Evolutionary conservation across 2,329 filamentous ascomycete genomes (phyloP), one percentile per base, ranked within the genome.

Genomic region (Stemphylium vesicarium): DNA sequence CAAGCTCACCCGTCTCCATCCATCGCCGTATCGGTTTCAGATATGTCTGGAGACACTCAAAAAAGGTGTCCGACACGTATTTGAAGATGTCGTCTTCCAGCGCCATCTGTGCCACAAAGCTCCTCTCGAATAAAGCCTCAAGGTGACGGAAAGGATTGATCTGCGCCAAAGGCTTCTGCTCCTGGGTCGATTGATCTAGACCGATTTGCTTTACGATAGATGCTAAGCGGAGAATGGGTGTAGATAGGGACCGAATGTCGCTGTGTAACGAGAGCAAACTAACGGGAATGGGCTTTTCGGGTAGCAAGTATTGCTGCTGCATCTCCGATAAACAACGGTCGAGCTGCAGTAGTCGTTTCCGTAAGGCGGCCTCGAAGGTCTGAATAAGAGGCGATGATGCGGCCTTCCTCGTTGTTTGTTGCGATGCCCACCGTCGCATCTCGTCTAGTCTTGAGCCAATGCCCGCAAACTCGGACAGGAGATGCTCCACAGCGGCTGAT

Each of bases 31-130:
- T 88, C 0, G 92, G 91, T 35, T 86, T 86, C 33, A 96, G 81
- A 72, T 96, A 98, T 1, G 91, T 86, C 53, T 87, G 85, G 54
- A 97, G 89, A 69, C 91, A 96, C 40, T 89, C 84, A 50, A 95
- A 87, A 69, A 97, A 95, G 3, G 95, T 80, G 0, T 79, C 78
- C 1, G 86, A 85, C 4, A 95, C 79, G 35, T 84, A 86, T 35
- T 79, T 74, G 68, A 91, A 95, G 1, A 84, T 79, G 0, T 73
- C 71, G 2, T 81, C 78, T 50, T 91, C 85, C 1, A 88, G 89
- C 13, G 85, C 83, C 39, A 91, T 81, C 68, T 96, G 92, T 0
- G 88, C 84, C 46, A 84, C 78, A 54, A 85, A 88, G 1, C 88
- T 84, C 18, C 87, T 82, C 35, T 91, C 85, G 68, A 89, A 96